These are phyloP conservation scores for Fusarium nisikadoi DNA, from an alignment of 2,329 filamentous ascomycete species.

Conservation along the genomic window DNA sequence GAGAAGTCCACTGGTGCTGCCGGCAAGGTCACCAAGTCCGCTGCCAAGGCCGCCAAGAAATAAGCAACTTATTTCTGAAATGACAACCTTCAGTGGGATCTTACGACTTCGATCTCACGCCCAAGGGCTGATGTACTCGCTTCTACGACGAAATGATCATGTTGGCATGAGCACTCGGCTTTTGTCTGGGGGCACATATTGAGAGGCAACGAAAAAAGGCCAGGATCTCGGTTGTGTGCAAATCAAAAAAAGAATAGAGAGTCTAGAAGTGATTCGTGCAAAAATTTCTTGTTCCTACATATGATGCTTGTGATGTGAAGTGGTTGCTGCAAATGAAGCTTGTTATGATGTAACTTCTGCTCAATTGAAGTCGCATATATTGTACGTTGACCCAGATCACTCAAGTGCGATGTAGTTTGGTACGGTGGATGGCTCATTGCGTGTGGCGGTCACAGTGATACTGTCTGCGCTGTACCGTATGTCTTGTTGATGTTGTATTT, in stretches of 20 bases:
- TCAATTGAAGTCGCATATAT: accelerated
- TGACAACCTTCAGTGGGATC: constrained; percentile 41
- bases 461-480: background rate
- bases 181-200: constrained; percentile 56
- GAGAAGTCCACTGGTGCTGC: constrained; percentile 68
- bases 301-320: constrained; percentile 1
- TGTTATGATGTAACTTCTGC: background rate
- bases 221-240: constrained; percentile 58
- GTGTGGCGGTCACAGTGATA: too few species aligned
- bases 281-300: constrained; percentile 16
- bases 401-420: background rate
- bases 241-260: constrained; percentile 62
- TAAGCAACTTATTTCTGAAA: constrained; percentile 59
- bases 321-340: constrained; percentile 1
- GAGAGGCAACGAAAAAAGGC: constrained; percentile 53
- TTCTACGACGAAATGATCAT: constrained; percentile 60
- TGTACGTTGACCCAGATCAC: background rate
- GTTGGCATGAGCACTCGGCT: constrained; percentile 58
- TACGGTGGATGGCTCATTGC: too few species aligned
- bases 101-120: constrained; percentile 41
- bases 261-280: constrained; percentile 56
- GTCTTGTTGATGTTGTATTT: background rate
- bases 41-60: constrained; percentile 80
- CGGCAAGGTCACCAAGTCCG: constrained; percentile 78
- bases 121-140: constrained; percentile 52